Evolutionary conservation across 805 yeast genomes (phyloP), one percentile per base, ranked within the genome.

Genomic region (Metschnikowia similis): DNA sequence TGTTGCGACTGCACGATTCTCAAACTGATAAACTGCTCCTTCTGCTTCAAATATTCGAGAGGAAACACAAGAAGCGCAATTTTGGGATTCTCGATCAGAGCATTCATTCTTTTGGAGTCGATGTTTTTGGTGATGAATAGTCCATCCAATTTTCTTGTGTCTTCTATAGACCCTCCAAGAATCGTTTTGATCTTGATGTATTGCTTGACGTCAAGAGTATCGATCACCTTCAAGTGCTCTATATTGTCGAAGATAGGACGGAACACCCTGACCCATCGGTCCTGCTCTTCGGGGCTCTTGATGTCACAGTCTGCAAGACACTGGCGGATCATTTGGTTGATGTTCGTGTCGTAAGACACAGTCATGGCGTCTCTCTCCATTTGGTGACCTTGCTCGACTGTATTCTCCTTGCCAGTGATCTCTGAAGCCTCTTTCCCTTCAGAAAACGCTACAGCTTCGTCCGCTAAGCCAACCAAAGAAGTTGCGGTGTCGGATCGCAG

Each of bases 1-100:
- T 92, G 97, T 62, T 94, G 98, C 0, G 92, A 87, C 45, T 89
- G 73, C 1, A 92, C 84, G 1, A 95, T 87, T 50, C 89, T 87
- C 49, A 91, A 71, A 61, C 96, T 87, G 66, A 89, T 82, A 51
- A 89, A 85, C 53, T 83, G 88, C 56, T 86, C 89, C 48, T 85
- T 89, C 37, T 81, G 83, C 52, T 85, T 82, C 51, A 83, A 74
- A 57, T 89, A 94, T 61, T 91, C 98, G 27, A 94, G 70, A 0
- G 97, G 97, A 60, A 94, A 94, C 75, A 90, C 84, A 6, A 94
- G 76, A 14, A 95, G 72, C 51, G 92, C 82, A 36, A 94, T 86
- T 48, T 83, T 79, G 0, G 99, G 98, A 45, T 80, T 75, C 0
- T 63, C 59, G 7, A 95, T 73, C 26, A 64, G 61, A 6, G 80